Evolutionary conservation across 1,284 basidiomycete species (phyloP).

Genomic region (Ceratobasidium sp.): DNA sequence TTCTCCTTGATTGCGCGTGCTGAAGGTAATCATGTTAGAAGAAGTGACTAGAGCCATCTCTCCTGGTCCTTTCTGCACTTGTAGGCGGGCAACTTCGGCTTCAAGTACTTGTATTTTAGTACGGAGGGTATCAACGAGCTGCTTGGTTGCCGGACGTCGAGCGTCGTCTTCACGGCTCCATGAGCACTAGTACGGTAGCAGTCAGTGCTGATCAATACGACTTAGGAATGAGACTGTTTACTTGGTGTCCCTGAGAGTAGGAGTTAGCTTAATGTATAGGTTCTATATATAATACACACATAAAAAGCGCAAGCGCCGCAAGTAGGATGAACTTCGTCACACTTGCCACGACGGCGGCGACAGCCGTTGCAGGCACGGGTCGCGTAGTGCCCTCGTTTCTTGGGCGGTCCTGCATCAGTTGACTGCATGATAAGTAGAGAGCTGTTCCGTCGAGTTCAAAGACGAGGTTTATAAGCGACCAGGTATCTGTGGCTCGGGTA

Average conservation of each 20-base stretch:
- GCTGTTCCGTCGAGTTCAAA: background rate
- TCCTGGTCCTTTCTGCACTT: background rate
- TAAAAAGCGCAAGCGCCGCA: conserved; percentile 30
- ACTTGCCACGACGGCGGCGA: conserved; percentile 28
- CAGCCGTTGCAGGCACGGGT: conserved; percentile 28
- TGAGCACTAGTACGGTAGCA: conserved; percentile 7
- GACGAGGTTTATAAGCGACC: conserved; percentile 1
- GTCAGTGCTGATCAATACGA: background rate
- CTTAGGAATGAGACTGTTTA: background rate
- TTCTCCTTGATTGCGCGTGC: background rate
- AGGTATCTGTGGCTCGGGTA: background rate
- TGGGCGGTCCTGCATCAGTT: conserved; percentile 9
- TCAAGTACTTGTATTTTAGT: conserved; percentile 33
- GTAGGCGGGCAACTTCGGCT: conserved; percentile 12
- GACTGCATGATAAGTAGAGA: conserved; percentile 1
- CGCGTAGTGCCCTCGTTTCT: conserved; percentile 26
- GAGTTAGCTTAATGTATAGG: conserved; percentile 1
- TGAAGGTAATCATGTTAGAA: background rate
- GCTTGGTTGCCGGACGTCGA: conserved; percentile 29
- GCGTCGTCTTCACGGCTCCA: conserved; percentile 19
- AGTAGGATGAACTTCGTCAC: conserved; percentile 25
- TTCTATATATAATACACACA: background rate
- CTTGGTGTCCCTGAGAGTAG: conserved; percentile 21
- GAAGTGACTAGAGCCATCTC: background rate
- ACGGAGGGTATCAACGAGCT: conserved; percentile 32